Conservation (phyloP, 805 yeast genomes). For the Yarrowia divulgata region DNA sequence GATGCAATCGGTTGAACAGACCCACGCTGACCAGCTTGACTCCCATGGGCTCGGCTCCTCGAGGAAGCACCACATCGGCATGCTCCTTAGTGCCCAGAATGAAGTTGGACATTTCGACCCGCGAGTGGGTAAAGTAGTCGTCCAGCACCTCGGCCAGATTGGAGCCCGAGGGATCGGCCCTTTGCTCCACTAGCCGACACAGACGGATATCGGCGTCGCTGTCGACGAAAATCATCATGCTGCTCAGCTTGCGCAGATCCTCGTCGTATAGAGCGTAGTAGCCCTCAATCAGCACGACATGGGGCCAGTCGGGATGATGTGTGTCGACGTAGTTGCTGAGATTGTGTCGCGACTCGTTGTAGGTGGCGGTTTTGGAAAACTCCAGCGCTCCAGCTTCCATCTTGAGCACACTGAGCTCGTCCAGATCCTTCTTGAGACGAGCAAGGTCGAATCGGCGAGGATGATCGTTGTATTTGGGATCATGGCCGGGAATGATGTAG, state of each 20-base stretch:
- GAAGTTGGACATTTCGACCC: slow-evolving; percentile 71
- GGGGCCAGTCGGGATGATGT: slow-evolving; percentile 40
- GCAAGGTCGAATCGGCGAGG: slow-evolving; percentile 51
- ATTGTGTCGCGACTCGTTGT: slow-evolving; percentile 11
- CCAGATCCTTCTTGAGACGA: slow-evolving; percentile 44
- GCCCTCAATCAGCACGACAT: slow-evolving; percentile 68
- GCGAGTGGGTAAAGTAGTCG: slow-evolving; percentile 61
- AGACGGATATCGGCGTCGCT: slow-evolving; percentile 85
- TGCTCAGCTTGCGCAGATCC: slow-evolving; percentile 61
- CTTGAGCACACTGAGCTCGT: slow-evolving; percentile 1
- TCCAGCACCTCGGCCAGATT: slow-evolving; percentile 50
- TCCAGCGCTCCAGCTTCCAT: slow-evolving; percentile 22
- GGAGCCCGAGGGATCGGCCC: slow-evolving; percentile 45
- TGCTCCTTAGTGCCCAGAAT: slow-evolving; percentile 68
- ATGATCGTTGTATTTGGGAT: slow-evolving; percentile 34
- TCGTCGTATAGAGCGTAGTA: slow-evolving; percentile 77
- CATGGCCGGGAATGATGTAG: slow-evolving; percentile 46
- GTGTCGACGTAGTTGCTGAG: slow-evolving; percentile 49
- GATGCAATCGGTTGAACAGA: slow-evolving; percentile 50
- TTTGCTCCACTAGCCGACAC: slow-evolving; percentile 60
- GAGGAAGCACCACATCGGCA: slow-evolving; percentile 78
- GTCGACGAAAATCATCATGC: slow-evolving; percentile 76
- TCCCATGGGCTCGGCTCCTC: slow-evolving; percentile 69
- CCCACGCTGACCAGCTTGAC: slow-evolving; percentile 71
- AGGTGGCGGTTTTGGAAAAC: slow-evolving; percentile 13